Evolutionary conservation across 2,329 filamentous ascomycete genomes (phyloP), one percentile per base, ranked within the genome.

Genomic region (Hypoxylon sp.): DNA sequence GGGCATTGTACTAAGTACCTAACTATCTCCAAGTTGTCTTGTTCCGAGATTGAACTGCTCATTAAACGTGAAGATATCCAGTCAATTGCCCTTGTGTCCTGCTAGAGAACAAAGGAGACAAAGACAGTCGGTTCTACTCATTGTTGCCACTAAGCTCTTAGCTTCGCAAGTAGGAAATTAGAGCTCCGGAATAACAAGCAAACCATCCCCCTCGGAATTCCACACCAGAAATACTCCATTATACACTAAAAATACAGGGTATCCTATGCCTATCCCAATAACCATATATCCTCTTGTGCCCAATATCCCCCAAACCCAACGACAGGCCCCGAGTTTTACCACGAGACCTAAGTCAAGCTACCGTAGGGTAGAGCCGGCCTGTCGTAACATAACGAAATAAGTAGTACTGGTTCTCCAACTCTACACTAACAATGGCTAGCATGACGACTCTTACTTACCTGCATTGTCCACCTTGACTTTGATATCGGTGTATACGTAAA

Each of bases 401-500:
- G 19, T n/a, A 13, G 44, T 24, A 29, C 13, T 6, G 15, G n/a
- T 27, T 29, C 4, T 27, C 46, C n/a, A 10, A 27, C 15, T 50
- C 2, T 50, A 50, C 15, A 13, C 46, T 6, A 48, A 48, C 19
- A 27, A 3, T 24, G 17, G 17, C 10, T 56, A 2, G 7, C 19
- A 47, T 19, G 6, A 29, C 15, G 2, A 35, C 24, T 17, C 31
- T 59, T 15, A n/a, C 27, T 42, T 52, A 44, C 47, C 15, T 11
- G 54, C 57, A 32, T 64, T 58, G 19, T 35, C 63, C n/a, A 69
- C 63, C 3, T 63, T 39, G 8, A 72, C 61, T 57, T 61, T 42
- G 4, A 72, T 69, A 46, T 72, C 65, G 6, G 68, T 72, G 27
- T 24, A 65, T 24, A 72, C 70, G 13, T 65, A 32, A 11, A 72